Evolutionary conservation across 2,329 filamentous ascomycete species (phyloP), one percentile per base, ranked within the genome.

Genomic region (Fusarium pilosicola): DNA sequence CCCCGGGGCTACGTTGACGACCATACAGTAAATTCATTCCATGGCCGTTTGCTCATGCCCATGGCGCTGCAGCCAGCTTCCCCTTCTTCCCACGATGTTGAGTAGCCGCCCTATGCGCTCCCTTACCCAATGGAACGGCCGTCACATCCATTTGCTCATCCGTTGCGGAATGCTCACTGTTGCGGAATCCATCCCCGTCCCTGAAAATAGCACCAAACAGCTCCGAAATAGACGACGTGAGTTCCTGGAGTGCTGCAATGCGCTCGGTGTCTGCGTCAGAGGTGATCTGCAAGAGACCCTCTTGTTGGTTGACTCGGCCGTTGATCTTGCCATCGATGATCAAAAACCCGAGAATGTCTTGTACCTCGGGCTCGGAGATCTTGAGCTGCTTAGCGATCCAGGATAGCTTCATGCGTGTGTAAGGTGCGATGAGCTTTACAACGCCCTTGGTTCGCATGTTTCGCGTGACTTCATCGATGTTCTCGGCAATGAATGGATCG

Each of bases 371-470:
- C 52, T 94, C 89, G 34, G 92, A 91, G 74, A 99, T 97, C 81
- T 93, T 93, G 72, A 99, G 92, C 78, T 96, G 92, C 77, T 92
- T 92, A 34, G 95, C 95, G 76, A 99, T 94, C 87, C 97, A 97
- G 26, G 87, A 86, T 30, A 98, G 86, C 73, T 93, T 94, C 89
- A 98, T 97, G 58, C 95, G 91, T 11, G 94, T 97, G 85, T 98
- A 99, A 0, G 96, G 96, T 9, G 95, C 95, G 73, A 98, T 96
- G 30, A 98, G 87, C 84, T 96, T 97, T 73, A 97, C 85, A 15
- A 98, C 91, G 3, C 95, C 96, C 86, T 98, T 98, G 74, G 95
- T 98, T 62, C 96, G 93, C 93, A 99, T 97, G 83, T 96, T 98
- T 48, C 96, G 93, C 59, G 96, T 99, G 65, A 99, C 96, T 84